phyloP scores from a whole-genome alignment of 1,284 basidiomycete genomes.

The Pisolithus thermaeus region DNA sequence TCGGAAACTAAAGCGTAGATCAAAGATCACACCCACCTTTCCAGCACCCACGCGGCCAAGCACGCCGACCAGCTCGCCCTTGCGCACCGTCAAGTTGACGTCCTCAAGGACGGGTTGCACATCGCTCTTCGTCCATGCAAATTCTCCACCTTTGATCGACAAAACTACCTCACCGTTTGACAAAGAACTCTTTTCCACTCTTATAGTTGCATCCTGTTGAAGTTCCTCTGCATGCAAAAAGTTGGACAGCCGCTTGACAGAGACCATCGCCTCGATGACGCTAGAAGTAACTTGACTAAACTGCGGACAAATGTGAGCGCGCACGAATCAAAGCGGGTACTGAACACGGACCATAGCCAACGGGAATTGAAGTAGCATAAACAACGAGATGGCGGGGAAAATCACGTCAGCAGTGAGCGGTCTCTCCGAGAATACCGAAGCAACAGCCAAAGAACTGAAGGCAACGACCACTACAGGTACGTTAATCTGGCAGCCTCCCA shows the following conservation, averaged over 20 bases:
- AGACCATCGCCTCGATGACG: slow-evolving; percentile 83
- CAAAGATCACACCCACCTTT: slow-evolving; percentile 48
- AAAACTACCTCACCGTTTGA: slow-evolving; percentile 65
- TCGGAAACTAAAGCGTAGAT: background rate
- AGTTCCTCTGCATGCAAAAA: slow-evolving; percentile 82
- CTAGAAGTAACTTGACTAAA: slow-evolving; percentile 69
- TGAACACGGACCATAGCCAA: slow-evolving; percentile 66
- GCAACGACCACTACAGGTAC: slow-evolving; percentile 65
- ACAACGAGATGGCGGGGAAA: slow-evolving; percentile 92
- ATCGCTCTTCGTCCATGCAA: slow-evolving; percentile 64
- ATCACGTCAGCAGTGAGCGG: slow-evolving; percentile 89
- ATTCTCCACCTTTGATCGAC: slow-evolving; percentile 68
- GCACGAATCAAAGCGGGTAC: background rate
- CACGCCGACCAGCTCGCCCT: slow-evolving; percentile 85
- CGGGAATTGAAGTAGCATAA: slow-evolving; percentile 87
- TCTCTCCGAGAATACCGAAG: slow-evolving; percentile 59
- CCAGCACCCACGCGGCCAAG: slow-evolving; percentile 91
- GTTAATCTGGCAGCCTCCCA: slow-evolving; percentile 27
- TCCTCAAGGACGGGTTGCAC: slow-evolving; percentile 66
- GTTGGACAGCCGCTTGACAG: slow-evolving; percentile 70
- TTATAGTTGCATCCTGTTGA: slow-evolving; percentile 64
- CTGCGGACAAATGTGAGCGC: slow-evolving; percentile 27
- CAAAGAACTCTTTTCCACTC: slow-evolving; percentile 41
- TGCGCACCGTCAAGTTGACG: slow-evolving; percentile 70
- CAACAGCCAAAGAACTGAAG: slow-evolving; percentile 83